These are phyloP conservation scores for Russula virescens DNA, from an alignment of 768 basidiomycete species.

Conservation along the genomic window DNA sequence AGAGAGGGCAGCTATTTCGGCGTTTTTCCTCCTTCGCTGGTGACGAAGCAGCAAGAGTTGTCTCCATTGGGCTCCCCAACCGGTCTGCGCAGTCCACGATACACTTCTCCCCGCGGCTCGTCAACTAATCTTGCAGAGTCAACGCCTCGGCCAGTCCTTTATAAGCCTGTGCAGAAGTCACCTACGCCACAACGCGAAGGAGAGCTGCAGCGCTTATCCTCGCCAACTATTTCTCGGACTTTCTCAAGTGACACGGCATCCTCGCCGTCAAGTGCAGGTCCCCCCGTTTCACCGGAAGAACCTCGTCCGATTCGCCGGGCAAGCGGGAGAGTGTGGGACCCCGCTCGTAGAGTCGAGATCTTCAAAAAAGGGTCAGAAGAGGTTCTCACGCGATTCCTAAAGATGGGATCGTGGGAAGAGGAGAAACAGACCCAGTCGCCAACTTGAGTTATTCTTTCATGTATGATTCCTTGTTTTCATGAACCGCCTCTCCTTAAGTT, in stretches of 20 bases:
- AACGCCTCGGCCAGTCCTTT: conserved; percentile 15
- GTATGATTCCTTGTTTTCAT: conserved; percentile 10
- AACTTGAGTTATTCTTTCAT: conserved; percentile 21
- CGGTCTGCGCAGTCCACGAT: conserved; percentile 25
- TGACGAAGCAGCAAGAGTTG: conserved; percentile 10
- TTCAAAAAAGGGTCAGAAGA: conserved; percentile 88
- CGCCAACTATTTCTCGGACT: conserved; percentile 31
- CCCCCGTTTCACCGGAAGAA: conserved; percentile 40
- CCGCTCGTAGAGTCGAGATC: conserved; percentile 74
- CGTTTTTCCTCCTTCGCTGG: background rate
- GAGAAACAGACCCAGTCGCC: conserved; percentile 31
- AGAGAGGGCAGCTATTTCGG: conserved; percentile 12
- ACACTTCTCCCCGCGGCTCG: conserved; percentile 25
- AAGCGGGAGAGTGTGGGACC: conserved; percentile 73
- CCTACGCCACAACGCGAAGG: conserved; percentile 21
- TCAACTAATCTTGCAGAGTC: conserved; percentile 22
- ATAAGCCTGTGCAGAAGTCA: conserved; percentile 11
- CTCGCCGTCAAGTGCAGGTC: conserved; percentile 51
- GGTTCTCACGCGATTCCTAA: conserved; percentile 76
- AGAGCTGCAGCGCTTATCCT: conserved; percentile 11
- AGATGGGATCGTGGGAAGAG: conserved; percentile 68
- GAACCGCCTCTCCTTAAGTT: conserved; percentile 12
- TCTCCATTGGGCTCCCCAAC: conserved; percentile 30
- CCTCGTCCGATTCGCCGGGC: conserved; percentile 34
- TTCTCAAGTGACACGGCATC: conserved; percentile 47